Base-by-base conservation (phyloP, 306 rosid genomes). In the Acacia acuminata region DNA sequence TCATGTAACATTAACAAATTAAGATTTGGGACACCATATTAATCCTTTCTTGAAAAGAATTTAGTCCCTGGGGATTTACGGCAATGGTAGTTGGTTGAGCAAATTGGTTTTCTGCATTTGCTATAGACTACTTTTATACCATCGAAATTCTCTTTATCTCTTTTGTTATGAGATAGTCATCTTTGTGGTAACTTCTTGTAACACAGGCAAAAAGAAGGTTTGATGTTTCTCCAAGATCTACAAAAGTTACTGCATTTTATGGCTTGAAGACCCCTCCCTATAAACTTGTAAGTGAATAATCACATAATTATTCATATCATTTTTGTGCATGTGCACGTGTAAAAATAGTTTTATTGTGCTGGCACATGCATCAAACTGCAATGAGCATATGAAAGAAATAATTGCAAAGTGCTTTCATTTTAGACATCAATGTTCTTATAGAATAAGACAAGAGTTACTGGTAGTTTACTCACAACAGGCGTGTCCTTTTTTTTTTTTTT, bases 261-360 rank as follows among this genome's bases (percentile, higher is more conserved):
- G 94, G 97, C 86, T 86, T 94, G 90, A 94, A 84, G 92, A 88
- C 91, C 32, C 99, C 98, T 17, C 98, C 98, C 40, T 96, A 89
- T 84, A 89, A 89, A 82, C 92, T 88, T 82, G 98, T 96, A 81
- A 92, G 97, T 87, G 32, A 77, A 58, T 75, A 73, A 12, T 15
- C 55, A 72, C 40, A 40, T 20, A n/a, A 48, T 86, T 79, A 66
- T 79, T 42, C 34, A 68, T 53, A 47, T 64, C 63, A 25, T 77
- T 72, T 63, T 40, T 83, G 74, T 55, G 47, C 9, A 3, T 12
- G 36, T 42, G 14, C 19, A 5, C 3, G 40, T 22, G 1, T 64
- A 55, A 40, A 66, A 30, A 82, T 80, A 55, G 67, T 66, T 82
- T 24, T 69, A 50, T 84, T 68, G 38, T 73, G 71, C 69, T 72